Percentiles rank a stretch among this genome's conserved stretches.
Evolutionary conservation across 2,329 filamentous ascomycete genomes (phyloP).

Genomic region (Graphilbum ipis-grandicollis): DNA sequence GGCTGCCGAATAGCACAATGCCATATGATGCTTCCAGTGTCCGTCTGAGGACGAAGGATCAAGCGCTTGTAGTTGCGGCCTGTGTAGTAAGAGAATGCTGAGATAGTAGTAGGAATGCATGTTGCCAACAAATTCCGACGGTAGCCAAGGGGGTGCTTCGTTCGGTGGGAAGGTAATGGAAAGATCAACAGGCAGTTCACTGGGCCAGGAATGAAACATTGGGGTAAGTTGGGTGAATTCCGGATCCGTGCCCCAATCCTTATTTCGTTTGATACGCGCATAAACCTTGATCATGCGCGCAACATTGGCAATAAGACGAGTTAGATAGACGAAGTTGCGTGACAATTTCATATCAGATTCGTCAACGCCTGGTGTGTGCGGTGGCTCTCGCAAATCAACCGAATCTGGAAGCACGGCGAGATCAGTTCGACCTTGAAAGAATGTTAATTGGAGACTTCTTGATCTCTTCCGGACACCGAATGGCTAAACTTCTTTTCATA

Average conservation of each 20-base stretch:
- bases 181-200: constrained; percentile 62
- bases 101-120: constrained; percentile 81
- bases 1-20: constrained; percentile 68
- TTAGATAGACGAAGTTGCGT: constrained; percentile 69
- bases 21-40: constrained; percentile 77
- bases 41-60: constrained; percentile 54
- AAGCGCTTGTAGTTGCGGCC: constrained; percentile 67
- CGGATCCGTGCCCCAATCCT: constrained; percentile 74
- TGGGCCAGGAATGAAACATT: constrained; percentile 57
- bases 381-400: constrained; percentile 55
- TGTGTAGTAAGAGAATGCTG: constrained; percentile 68
- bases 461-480: background rate
- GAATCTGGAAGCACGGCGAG: constrained; percentile 58
- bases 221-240: constrained; percentile 67
- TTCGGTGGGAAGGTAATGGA: constrained; percentile 62
- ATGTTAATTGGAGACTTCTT: background rate
- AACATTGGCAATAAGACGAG: constrained; percentile 61
- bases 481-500: constrained; percentile 22
- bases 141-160: constrained; percentile 66
- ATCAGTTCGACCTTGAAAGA: constrained; percentile 50
- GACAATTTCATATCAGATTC: constrained; percentile 62
- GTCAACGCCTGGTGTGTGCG: constrained; percentile 48
- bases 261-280: constrained; percentile 47
- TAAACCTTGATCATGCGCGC: constrained; percentile 62
- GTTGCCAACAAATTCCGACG: constrained; percentile 77